Base-by-base conservation (phyloP, 2,329 filamentous ascomycete species). In the Penicillium psychrosexuale region DNA sequence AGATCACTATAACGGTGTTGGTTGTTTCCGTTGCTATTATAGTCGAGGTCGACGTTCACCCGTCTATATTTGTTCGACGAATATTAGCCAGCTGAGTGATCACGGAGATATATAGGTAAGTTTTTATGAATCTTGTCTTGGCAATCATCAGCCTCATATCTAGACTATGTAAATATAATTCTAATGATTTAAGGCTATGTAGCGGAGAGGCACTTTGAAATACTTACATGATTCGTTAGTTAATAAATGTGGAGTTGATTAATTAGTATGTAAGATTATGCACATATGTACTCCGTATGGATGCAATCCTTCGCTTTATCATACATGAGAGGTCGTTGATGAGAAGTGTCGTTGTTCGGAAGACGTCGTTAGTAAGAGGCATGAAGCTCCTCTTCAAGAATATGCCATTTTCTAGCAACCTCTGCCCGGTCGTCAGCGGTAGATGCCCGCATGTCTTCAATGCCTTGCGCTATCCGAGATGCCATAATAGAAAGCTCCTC, bases 391-490 rank as follows among this genome's bases (percentile, higher is more conserved):
- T 59, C 45, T 43, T 65, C 61, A 13, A 65, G 33, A 11, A 56
- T 3, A 4, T 11, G 24, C 63, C 63, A 65, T 47, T 60, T 59
- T 27, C 46, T 57, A 3, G 36, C 59, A 24, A 65, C 61, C 17
- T 60, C 48, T 2, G 51, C 44, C 15, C 63, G 53, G 15, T 65
- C 59, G 1, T 52, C 53, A 1, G 60, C 33, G 12, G 59, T 54
- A 0, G 63, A 61, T 7, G 40, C 51, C 2, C 38, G 53, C 62
- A 65, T 65, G 5, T 65, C 63, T 47, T 65, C 61, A 24, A 55
- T 46, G 0, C 63, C 63, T 44, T 65, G 63, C 1, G 48, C 49
- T 27, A 65, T 65, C 1, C 63, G 62, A 11, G 63, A 64, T 7
- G 51, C 15, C 7, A 65, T 34, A 6, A 65, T 61, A 13, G 44